These are phyloP conservation scores for Heterobasidion irregulare DNA, from an alignment of 1,284 basidiomycete species.

Conservation along the genomic window DNA sequence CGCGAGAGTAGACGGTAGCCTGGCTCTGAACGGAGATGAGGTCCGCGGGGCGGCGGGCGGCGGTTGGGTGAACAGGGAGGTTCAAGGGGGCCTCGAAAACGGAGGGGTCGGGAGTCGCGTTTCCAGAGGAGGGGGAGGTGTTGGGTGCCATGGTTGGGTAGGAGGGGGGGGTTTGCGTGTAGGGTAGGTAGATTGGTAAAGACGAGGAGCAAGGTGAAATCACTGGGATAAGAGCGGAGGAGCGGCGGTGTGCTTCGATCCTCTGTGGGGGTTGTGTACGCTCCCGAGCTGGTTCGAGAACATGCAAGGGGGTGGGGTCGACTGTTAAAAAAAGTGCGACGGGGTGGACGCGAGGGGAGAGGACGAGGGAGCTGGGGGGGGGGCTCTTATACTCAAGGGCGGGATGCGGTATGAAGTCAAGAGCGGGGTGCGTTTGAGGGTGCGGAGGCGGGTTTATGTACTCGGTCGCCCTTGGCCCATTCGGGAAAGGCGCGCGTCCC, in stretches of 20 bases:
- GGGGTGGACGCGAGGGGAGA: too few relatives aligned
- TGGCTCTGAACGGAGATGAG: conserved; percentile 81
- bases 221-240: conserved; percentile 48
- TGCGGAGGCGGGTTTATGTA: too few relatives aligned
- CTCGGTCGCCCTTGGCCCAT: too few relatives aligned
- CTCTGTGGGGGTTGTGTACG: conserved; percentile 72
- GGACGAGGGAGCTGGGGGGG: too few relatives aligned
- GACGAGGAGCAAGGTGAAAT: conserved; percentile 23
- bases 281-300: conserved; percentile 82
- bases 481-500: too few relatives aligned
- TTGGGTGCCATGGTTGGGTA: conserved; percentile 40
- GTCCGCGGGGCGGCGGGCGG: conserved; percentile 61
- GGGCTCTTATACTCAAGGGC: too few relatives aligned
- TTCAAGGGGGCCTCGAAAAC: conserved; percentile 46
- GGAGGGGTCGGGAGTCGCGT: conserved; percentile 58
- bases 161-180: not conserved
- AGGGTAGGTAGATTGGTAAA: conserved; percentile 10
- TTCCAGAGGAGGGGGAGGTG: conserved; percentile 42
- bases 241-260: conserved; percentile 62
- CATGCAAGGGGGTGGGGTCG: conserved; percentile 47
- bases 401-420: too few relatives aligned
- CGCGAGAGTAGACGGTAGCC: conserved; percentile 74
- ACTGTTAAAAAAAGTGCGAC: not conserved
- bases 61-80: conserved; percentile 77
- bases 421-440: too few relatives aligned